phyloP scores from a whole-genome alignment of 768 basidiomycete species.

The Lenzites betulinus region DNA sequence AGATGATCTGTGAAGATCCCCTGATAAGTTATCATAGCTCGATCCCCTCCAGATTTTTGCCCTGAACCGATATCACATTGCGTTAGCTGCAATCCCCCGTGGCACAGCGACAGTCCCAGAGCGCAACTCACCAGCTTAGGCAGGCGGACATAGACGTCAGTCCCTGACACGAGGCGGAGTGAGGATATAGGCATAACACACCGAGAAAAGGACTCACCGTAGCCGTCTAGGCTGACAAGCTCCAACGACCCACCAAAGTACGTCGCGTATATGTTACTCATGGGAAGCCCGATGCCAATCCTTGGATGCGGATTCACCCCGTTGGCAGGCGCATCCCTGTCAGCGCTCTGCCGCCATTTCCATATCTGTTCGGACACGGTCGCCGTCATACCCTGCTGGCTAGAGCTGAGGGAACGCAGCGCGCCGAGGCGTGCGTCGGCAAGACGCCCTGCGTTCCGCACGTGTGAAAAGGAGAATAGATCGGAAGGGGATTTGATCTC shows the following conservation, averaged over 20 bases:
- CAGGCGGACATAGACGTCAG: slow-evolving; percentile 78
- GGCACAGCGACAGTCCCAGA: background rate
- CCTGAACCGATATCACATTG: slow-evolving; percentile 46
- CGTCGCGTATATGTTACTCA: slow-evolving; percentile 89
- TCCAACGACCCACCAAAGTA: slow-evolving; percentile 85
- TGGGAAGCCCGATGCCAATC: slow-evolving; percentile 83
- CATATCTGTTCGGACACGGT: slow-evolving; percentile 81
- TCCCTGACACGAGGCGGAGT: slow-evolving; percentile 47
- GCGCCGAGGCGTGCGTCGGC: slow-evolving; percentile 68
- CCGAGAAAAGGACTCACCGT: slow-evolving; percentile 55
- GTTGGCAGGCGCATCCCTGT: slow-evolving; percentile 38
- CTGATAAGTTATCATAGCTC: slow-evolving; percentile 50
- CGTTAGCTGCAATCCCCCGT: background rate
- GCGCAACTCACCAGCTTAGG: slow-evolving; percentile 64
- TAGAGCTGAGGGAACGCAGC: slow-evolving; percentile 60
- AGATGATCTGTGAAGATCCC: background rate
- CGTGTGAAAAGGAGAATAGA: slow-evolving; percentile 87
- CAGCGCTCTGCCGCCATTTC: slow-evolving; percentile 42
- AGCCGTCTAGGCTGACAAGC: slow-evolving; percentile 78
- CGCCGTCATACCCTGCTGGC: slow-evolving; percentile 65
- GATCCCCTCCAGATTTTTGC: slow-evolving; percentile 83
- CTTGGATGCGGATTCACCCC: slow-evolving; percentile 56
- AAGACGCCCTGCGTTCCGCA: slow-evolving; percentile 72
- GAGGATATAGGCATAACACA: background rate
- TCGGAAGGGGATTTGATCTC: slow-evolving; percentile 68